Evolutionary conservation across 768 basidiomycete species (phyloP), one percentile per base, ranked within the genome.

Genomic region (Podaxis pistillaris): DNA sequence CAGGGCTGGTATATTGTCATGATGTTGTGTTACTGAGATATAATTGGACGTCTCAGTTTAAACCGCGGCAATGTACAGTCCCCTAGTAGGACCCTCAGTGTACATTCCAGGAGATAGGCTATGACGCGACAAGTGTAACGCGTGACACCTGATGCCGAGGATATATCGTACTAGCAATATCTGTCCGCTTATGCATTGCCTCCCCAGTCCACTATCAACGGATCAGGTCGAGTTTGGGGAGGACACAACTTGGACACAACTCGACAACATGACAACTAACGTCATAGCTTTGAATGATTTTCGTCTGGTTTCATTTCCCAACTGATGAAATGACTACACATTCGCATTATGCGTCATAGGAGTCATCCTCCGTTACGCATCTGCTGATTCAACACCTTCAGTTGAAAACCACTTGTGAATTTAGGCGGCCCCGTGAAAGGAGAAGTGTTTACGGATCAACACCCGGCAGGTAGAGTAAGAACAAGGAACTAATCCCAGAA

Each of bases 81-180:
- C 47, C 24, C 19, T 19, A 19, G 19, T 50, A 24, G 24, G 24
- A 44, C 56, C n/a, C 33, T 47, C 28, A 37, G 6, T 26, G 30
- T 9, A 22, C 22, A 37, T 40, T 13, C 33, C 30, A 44, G 36
- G 24, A 59, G 22, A 51, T 38, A 59, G 38, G 36, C 47, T 56
- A 40, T 38, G 37, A 56, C 36, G 38, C 30, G 19, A 17, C 26
- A 8, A 9, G 37, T 17, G 15, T 46, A 46, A 46, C 44, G 44
- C 5, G 44, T 46, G n/a, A 46, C 41, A 8, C 41, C 24, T 57
- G 57, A 33, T 47, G 36, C 57, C 57, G 57, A 58, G 57, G 57
- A 58, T 58, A 33, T 58, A 33, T 58, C 30, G 13, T 12, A 44
- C 19, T 28, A 15, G 26, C 5, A 33, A 26, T 15, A 28, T 46